Evolutionary conservation across 2,329 filamentous ascomycete genomes (phyloP), one percentile per base, ranked within the genome.

Genomic region (Fusarium liriodendri): DNA sequence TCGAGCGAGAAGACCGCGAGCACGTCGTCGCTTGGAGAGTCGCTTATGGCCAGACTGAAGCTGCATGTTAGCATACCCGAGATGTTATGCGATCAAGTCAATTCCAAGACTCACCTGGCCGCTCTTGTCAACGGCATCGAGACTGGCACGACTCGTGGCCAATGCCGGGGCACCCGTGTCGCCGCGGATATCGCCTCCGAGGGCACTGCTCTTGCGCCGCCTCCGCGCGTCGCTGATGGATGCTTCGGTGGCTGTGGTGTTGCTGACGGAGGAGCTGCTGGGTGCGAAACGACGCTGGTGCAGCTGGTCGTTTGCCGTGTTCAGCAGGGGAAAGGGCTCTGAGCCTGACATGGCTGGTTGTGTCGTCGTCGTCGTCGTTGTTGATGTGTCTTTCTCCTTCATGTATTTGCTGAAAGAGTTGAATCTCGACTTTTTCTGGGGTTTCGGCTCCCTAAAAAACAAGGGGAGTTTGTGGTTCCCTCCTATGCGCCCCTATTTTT

Each of bases 241-340:
- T 68, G 82, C 77, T 54, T 70, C 69, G 11, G 71, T 66, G 45
- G 72, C 58, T 65, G 72, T 76, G 67, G 64, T 71, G 52, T 72
- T 76, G 73, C 61, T 73, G 72, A 62, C 65, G 55, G 52, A 59
- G 55, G 52, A 59, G 22, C 60, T 78, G 74, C 78, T 79, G 62
- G 82, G 80, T 66, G 81, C 77, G 27, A 73, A 78, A 52, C 72
- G 72, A 57, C 72, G 72, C 57, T 83, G 82, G 77, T 84, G 84
- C 73, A 87, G 80, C 77, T 88, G 86, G 72, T 89, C 86, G 71
- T 85, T 84, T 60, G 86, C 83, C 59, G 85, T 84, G 80, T 85
- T 88, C 74, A 90, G 84, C 42, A 87, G 82, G 64, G 89, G 89
- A 70, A 90, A 90, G 22, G 89, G 89, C 80, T 90, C 88, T 70